These are phyloP conservation scores for Saccharum officinarum DNA, from an alignment of 176 grass and related monocot species.

Conservation along the genomic window DNA sequence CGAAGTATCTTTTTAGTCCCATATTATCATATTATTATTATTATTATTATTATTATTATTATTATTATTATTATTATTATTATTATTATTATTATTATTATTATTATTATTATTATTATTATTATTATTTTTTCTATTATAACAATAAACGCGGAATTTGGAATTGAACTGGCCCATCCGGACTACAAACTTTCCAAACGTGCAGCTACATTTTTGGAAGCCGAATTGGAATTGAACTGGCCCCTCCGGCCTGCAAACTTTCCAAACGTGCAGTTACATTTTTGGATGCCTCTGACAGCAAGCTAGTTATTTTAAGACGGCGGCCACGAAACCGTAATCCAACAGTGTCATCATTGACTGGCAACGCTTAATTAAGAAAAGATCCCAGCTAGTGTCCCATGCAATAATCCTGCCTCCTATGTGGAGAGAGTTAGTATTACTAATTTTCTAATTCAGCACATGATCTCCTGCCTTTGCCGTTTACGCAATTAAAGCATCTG, in stretches of 20 bases:
- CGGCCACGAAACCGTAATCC: not conserved
- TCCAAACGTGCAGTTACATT: not conserved
- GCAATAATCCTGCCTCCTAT: not conserved
- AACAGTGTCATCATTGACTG: conserved; percentile 8
- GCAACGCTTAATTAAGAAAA: conserved; percentile 25
- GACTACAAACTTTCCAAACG: not conserved
- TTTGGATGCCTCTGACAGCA: not conserved
- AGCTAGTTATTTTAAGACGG: conserved; percentile 30
- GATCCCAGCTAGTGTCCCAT: not conserved
- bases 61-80: too few relatives aligned
- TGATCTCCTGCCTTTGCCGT: conserved; percentile 29
- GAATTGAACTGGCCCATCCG: too few relatives aligned
- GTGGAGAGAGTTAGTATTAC: not conserved
- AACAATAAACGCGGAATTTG: too few relatives aligned
- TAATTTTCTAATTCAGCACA: not conserved
- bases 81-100: too few relatives aligned
- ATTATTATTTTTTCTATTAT: too few relatives aligned
- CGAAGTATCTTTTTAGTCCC: too few relatives aligned
- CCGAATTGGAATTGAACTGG: not conserved
- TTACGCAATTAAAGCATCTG: not conserved
- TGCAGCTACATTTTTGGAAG: not conserved
- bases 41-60: too few relatives aligned
- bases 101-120: too few relatives aligned
- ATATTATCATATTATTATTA: too few relatives aligned
- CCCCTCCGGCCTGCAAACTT: not conserved